phyloP scores from a whole-genome alignment of 2,329 filamentous ascomycete species.

The Arthrocladium fulminans region DNA sequence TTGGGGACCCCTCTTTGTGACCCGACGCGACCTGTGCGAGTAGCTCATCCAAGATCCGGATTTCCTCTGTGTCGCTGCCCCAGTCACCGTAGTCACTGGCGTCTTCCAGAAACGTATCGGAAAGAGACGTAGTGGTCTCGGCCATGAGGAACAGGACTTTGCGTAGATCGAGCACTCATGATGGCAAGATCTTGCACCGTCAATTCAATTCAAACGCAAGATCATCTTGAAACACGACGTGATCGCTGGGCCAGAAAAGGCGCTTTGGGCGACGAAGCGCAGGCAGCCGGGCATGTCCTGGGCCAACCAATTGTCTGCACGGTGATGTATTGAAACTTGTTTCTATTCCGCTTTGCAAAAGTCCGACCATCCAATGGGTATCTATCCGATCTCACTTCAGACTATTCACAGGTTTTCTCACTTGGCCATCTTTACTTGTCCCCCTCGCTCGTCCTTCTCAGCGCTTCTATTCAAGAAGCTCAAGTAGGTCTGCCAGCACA shows the following conservation, averaged over 20 bases:
- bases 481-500: constrained; percentile 89
- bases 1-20: constrained; percentile 14
- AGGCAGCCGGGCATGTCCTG: too few species aligned
- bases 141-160: constrained; percentile 6
- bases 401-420: background rate
- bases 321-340: too few species aligned
- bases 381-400: background rate
- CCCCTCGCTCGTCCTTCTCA: constrained; percentile 18
- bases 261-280: too few species aligned
- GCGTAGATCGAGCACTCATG: background rate
- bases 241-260: background rate
- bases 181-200: constrained; percentile 1
- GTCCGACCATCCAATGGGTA: too few species aligned
- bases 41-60: constrained; percentile 44
- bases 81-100: constrained; percentile 57
- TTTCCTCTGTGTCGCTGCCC: constrained; percentile 43
- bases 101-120: constrained; percentile 1
- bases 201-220: background rate
- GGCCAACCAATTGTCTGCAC: too few species aligned
- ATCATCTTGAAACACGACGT: background rate
- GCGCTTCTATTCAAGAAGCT: constrained; percentile 39
- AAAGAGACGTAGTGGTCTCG: background rate
- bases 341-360: too few species aligned
- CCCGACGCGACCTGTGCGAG: constrained; percentile 38
- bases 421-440: background rate